These are phyloP conservation scores for Dryadomyces quercus-mongolicae DNA, from an alignment of 2,329 filamentous ascomycete species.

Conservation along the genomic window DNA sequence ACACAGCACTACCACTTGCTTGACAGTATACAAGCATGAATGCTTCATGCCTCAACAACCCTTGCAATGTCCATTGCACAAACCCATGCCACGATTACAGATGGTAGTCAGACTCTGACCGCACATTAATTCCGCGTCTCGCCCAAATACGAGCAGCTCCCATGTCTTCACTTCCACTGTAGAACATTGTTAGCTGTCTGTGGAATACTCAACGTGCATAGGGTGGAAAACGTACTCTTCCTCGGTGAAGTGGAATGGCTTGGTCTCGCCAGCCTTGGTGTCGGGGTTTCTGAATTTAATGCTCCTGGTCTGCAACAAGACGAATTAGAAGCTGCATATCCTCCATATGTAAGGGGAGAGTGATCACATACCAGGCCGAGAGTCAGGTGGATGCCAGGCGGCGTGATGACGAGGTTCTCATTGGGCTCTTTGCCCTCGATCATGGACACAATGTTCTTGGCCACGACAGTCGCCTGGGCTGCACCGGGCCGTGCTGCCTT, in stretches of 20 bases:
- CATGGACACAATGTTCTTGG: slow-evolving; percentile 8
- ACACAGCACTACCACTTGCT: too few relatives aligned
- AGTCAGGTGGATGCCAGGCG: slow-evolving; percentile 8
- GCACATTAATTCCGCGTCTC: background rate
- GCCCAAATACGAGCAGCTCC: slow-evolving; percentile 6
- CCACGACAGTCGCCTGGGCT: slow-evolving; percentile 7
- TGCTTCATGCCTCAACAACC: too few relatives aligned
- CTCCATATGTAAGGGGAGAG: background rate
- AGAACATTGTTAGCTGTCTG: background rate
- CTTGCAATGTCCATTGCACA: too few relatives aligned
- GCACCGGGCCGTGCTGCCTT: slow-evolving; percentile 16
- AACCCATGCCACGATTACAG: background rate
- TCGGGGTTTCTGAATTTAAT: slow-evolving; percentile 8
- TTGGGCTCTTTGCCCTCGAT: slow-evolving; percentile 8
- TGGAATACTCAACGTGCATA: background rate
- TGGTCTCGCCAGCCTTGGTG: background rate
- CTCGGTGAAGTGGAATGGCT: background rate
- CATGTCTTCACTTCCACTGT: slow-evolving; percentile 5
- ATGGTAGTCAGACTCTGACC: background rate
- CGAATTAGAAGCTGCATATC: background rate
- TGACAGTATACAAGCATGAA: too few relatives aligned
- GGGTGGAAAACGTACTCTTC: slow-evolving; percentile 1
- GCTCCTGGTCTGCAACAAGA: slow-evolving; percentile 8
- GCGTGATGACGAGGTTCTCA: slow-evolving; percentile 4
- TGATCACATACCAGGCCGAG: slow-evolving; percentile 5